These are phyloP conservation scores for Phaffomyces thermotolerans DNA, from an alignment of 805 yeast genomes.

Conservation along the genomic window DNA sequence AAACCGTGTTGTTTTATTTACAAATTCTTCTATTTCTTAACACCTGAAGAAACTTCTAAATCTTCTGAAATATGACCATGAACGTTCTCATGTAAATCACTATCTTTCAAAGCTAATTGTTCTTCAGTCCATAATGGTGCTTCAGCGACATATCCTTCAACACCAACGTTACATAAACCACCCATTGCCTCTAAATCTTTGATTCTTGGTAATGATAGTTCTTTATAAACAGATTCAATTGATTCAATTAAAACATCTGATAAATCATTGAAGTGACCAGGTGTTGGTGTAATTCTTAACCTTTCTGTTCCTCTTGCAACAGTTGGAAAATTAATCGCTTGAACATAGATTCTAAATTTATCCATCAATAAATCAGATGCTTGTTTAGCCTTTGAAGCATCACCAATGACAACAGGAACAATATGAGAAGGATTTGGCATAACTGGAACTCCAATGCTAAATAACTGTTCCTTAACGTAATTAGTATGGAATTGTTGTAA, in stretches of 20 bases:
- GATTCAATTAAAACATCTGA: conserved; percentile 73
- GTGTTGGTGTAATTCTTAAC: conserved; percentile 97
- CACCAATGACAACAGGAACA: conserved; percentile 91
- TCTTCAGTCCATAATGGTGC: conserved; percentile 84
- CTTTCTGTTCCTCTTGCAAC: conserved; percentile 95
- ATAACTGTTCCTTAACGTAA: conserved; percentile 71
- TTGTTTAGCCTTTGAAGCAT: conserved; percentile 82
- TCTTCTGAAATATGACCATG: conserved; percentile 54
- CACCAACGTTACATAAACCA: conserved; percentile 91
- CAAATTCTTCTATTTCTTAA: conserved; percentile 12
- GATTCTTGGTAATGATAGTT: conserved; percentile 66
- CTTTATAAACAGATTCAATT: conserved; percentile 71
- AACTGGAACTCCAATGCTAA: conserved; percentile 78
- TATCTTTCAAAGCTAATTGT: conserved; percentile 58
- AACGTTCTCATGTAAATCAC: conserved; percentile 61
- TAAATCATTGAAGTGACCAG: conserved; percentile 79
- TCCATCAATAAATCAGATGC: conserved; percentile 87
- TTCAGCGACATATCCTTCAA: conserved; percentile 35
- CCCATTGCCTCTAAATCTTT: conserved; percentile 73
- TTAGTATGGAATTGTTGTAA: conserved; percentile 80
- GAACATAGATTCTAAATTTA: conserved; percentile 85
- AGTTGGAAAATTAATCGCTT: conserved; percentile 97
- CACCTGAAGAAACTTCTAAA: conserved; percentile 67
- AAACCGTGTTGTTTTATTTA: neutral
- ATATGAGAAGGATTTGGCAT: conserved; percentile 97